Conservation (phyloP, 768 basidiomycete species). For the Cystobasidium onofrii region DNA sequence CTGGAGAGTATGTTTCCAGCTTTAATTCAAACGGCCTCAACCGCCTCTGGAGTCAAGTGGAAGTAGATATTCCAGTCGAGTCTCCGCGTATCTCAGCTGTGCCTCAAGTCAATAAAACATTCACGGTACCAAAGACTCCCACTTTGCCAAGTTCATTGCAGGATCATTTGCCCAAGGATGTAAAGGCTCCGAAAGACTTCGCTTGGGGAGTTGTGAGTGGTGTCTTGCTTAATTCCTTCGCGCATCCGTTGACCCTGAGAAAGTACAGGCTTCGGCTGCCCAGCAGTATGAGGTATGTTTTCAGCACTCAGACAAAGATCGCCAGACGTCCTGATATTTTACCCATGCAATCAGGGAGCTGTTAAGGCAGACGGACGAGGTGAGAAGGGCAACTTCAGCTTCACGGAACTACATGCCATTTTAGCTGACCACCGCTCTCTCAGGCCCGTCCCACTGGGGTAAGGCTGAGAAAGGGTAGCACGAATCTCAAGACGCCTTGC, state of each 20-base stretch:
- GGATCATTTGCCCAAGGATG: constrained; percentile 16
- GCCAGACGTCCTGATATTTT: too few relatives aligned
- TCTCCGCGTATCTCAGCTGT: background rate
- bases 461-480: too few relatives aligned
- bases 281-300: constrained; percentile 29
- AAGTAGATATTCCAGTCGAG: constrained; percentile 20
- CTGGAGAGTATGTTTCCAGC: background rate
- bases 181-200: constrained; percentile 31
- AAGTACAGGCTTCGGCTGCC: constrained; percentile 15
- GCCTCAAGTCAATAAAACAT: constrained; percentile 3
- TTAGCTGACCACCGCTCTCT: constrained; percentile 4
- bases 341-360: constrained; percentile 7
- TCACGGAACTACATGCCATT: too few relatives aligned
- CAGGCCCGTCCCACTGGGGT: background rate
- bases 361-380: constrained; percentile 31
- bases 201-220: constrained; percentile 2
- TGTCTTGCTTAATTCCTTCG: too few relatives aligned
- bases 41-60: background rate
- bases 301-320: background rate
- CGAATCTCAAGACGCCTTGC: background rate
- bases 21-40: background rate
- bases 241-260: background rate
- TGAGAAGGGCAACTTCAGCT: too few relatives aligned
- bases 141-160: constrained; percentile 17
- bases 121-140: constrained; percentile 26